Base-by-base conservation (phyloP, 2,329 filamentous ascomycete genomes). In the Drechslerella coelobrocha region DNA sequence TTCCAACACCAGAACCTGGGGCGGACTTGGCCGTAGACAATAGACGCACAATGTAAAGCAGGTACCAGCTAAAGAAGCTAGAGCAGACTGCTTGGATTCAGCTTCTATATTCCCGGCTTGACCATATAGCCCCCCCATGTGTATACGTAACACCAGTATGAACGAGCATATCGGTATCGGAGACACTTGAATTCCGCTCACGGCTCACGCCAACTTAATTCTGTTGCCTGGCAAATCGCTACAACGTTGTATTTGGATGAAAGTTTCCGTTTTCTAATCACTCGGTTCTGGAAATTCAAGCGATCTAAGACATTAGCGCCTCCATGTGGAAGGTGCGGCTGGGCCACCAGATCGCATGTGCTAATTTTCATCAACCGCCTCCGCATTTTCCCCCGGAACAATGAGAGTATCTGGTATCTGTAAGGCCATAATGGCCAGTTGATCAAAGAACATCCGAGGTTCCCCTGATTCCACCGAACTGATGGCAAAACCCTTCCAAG, bases 261-360 rank as follows among this genome's bases (percentile, higher is more conserved):
- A 72, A 71, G 59, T 63, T 62, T 45, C 66, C 57, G 65, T 59
- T 69, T 62, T 53, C 52, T 51, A 39, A 43, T 10, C 23, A 26
- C 47, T 24, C 9, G 23, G 2, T 10, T n/a, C n/a, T n/a, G 2
- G 48, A 39, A 39, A 43, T 29, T 37, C 57, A 27, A 53, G 37
- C 10, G 10, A 59, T 71, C 57, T 62, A 71, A 71, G 66, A 71
- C 66, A 71, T 62, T 63, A 39, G 53, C 53, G 66, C 41, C 66
- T 63, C 59, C 53, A 59, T 59, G 5, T 71, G 66, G 66, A 62
- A 71, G 66, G 66, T 71, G 48, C 47, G 51, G 47, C 50, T 54
- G 53, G 51, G 21, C 50, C 34, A 51, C 43, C 53, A 47, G 41
- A 34, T 62, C 9, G 66, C 66, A 71, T 71, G 66, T 71, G 66